Evolutionary conservation across 2,329 filamentous ascomycete genomes (phyloP).

Genomic region (Hysterium pulicare): DNA sequence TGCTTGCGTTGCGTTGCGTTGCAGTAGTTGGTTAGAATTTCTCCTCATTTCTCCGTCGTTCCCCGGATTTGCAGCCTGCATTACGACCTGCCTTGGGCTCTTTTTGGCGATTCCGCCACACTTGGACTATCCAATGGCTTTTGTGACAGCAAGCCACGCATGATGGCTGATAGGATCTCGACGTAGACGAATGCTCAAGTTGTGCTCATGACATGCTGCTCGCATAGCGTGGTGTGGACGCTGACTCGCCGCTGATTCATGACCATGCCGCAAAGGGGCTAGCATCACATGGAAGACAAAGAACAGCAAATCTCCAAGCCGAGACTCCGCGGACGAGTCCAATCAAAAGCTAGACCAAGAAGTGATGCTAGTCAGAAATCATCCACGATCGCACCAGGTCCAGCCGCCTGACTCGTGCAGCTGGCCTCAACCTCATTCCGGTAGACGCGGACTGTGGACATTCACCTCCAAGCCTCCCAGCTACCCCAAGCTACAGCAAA

Average conservation of each 20-base stretch:
- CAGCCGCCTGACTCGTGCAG: neutral
- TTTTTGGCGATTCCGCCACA: neutral
- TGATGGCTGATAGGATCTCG: neutral
- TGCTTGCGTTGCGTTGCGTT: neutral
- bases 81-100: neutral
- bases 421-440: neutral
- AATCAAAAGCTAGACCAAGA: neutral
- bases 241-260: slow-evolving; percentile 12
- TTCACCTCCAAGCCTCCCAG: too few relatives aligned
- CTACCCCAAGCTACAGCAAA: too few relatives aligned
- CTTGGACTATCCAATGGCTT: too few relatives aligned
- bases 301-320: too few relatives aligned
- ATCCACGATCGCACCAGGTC: neutral
- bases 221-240: neutral
- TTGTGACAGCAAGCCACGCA: neutral
- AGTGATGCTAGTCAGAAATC: neutral
- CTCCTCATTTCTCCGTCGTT: neutral
- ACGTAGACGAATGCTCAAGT: too few relatives aligned
- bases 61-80: neutral
- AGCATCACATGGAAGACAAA: too few relatives aligned
- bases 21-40: neutral
- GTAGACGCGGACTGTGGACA: too few relatives aligned
- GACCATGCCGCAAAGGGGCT: too few relatives aligned
- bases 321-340: neutral
- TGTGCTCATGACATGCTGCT: slow-evolving; percentile 6